Evolutionary conservation across 495 filamentous ascomycete genomes (phyloP), one percentile per base, ranked within the genome.

Genomic region (Lophiotrema nucula): DNA sequence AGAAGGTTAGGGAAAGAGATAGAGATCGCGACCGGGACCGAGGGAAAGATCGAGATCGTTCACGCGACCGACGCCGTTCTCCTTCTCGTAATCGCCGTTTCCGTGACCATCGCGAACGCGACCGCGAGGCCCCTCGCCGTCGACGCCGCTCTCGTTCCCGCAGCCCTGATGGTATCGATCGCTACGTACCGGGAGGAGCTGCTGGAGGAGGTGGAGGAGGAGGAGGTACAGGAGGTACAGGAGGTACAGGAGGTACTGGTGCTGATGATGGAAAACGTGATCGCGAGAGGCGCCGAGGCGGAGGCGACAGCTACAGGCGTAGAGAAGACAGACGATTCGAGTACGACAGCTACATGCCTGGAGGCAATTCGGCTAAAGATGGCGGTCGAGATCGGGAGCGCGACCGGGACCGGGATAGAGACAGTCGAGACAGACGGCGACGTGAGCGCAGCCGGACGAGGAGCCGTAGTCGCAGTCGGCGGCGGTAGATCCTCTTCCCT

Each of bases 11-110:
- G 19, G 73, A 75, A 47, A 63, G 76, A 13, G 69, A 71, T 44
- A 64, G 68, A 38, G 74, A 73, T 8, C 68, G 74, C 28, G 68
- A 70, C 35, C 66, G 72, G 8, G n/a, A n/a, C n/a, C n/a, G n/a
- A n/a, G n/a, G n/a, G n/a, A n/a, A n/a, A n/a, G n/a, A n/a, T n/a
- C n/a, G n/a, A n/a, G 8, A 18, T 52, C 48, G 28, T 15, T 52
- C 48, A n/a, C 35, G 27, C 4, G 33, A 39, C 15, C 35, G 37
- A 3, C 11, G 21, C 18, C 28, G 43, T 15, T 47, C 43, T 26
- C 53, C 28, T 15, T 51, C 37, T 38, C 57, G 57, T 41, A 22
- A 22, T 4, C 25, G 21, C 10, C 22, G 16, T 8, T 13, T 13
- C 19, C 47, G 43, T 6, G 47, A 53, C 31, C 31, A 35, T 15